Percentiles rank a stretch among this genome's conserved stretches.
Evolutionary conservation across 1,139 yeast genomes (phyloP).

Genomic region (Nakaseomyces uthaithaninus): DNA sequence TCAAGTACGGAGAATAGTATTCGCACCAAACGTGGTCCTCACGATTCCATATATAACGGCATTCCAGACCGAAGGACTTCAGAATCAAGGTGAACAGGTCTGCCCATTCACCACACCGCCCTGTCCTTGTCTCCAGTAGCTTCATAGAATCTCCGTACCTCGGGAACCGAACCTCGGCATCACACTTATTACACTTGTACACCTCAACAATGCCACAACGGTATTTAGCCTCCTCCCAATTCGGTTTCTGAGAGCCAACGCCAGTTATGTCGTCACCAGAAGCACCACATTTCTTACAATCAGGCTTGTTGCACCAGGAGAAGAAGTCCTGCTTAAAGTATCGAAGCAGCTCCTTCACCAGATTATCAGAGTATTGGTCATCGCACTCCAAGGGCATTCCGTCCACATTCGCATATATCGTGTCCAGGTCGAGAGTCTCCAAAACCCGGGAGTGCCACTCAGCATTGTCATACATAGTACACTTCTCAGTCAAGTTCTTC

Average conservation of each 20-base stretch:
- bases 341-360: constrained; percentile 58
- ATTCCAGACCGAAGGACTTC: constrained; percentile 54
- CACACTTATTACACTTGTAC: constrained; percentile 52
- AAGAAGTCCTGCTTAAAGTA: constrained; percentile 81
- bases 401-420: constrained; percentile 35
- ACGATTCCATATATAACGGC: constrained; percentile 73
- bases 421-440: constrained; percentile 33
- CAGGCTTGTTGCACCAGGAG: constrained; percentile 70
- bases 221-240: constrained; percentile 35
- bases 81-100: constrained; percentile 68
- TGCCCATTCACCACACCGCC: constrained; percentile 97
- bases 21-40: constrained; percentile 99
- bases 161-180: constrained; percentile 49
- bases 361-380: constrained; percentile 54
- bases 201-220: constrained; percentile 51
- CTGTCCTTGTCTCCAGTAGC: constrained; percentile 52
- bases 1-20: constrained; percentile 52
- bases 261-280: constrained; percentile 29
- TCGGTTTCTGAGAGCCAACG: constrained; percentile 35
- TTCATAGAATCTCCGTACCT: constrained; percentile 63
- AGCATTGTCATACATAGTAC: constrained; percentile 27
- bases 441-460: constrained; percentile 32
- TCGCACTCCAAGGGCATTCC: constrained; percentile 28
- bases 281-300: constrained; percentile 48
- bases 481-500: constrained; percentile 16